Conservation (phyloP, 1,284 basidiomycete genomes). For the Ustilago nuda region DNA sequence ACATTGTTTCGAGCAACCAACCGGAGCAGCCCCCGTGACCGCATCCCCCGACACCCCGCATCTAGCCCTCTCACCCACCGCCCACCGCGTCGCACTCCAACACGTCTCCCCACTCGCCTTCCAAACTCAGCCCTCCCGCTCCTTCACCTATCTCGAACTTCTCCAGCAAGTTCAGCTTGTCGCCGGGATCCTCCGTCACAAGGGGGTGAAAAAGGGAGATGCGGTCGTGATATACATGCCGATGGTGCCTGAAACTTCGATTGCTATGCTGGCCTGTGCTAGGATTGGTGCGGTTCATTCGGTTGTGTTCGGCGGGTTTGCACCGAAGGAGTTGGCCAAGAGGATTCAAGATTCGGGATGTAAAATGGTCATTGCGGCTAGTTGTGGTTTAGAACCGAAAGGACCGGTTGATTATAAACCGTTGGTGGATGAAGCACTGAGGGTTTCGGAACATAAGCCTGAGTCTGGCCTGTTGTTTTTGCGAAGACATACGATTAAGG, state of each 20-base stretch:
- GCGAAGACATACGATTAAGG: constrained; percentile 56
- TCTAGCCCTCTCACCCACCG: constrained; percentile 40
- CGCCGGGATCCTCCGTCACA: constrained; percentile 58
- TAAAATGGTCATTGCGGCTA: constrained; percentile 59
- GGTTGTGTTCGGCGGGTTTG: constrained; percentile 68
- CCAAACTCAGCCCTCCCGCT: constrained; percentile 45
- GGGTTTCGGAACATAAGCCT: constrained; percentile 54
- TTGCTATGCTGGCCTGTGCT: constrained; percentile 65
- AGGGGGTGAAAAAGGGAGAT: constrained; percentile 63
- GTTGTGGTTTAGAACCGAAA: constrained; percentile 65
- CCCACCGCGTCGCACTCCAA: constrained; percentile 52
- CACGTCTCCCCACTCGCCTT: constrained; percentile 60
- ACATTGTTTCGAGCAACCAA: constrained; percentile 42
- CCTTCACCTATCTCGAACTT: constrained; percentile 59
- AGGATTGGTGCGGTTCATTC: constrained; percentile 67
- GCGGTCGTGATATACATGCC: constrained; percentile 66
- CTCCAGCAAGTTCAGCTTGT: constrained; percentile 59
- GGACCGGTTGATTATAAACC: constrained; percentile 63
- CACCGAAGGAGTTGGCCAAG: constrained; percentile 63
- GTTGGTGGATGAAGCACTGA: constrained; percentile 60
- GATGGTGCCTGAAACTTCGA: constrained; percentile 64
- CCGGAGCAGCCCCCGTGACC: constrained; percentile 43
- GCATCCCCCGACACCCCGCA: constrained; percentile 55
- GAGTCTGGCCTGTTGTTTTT: constrained; percentile 49
- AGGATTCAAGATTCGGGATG: constrained; percentile 61